phyloP scores from a whole-genome alignment of 2,329 filamentous ascomycete species.

The Neocucurbitaria cava region DNA sequence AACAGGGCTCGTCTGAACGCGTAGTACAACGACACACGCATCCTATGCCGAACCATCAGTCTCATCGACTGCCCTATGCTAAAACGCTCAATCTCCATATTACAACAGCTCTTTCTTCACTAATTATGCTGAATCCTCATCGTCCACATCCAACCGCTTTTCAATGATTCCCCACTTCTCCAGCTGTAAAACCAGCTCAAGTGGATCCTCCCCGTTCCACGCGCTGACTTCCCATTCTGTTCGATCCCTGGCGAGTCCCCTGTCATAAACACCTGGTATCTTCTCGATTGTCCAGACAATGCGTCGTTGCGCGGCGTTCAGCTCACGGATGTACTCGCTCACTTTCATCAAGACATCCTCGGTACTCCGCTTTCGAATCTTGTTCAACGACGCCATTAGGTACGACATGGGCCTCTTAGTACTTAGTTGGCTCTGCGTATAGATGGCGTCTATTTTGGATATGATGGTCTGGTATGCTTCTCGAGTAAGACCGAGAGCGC shows the following conservation, averaged over 20 bases:
- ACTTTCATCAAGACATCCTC: conserved; percentile 25
- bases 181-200: conserved; percentile 30
- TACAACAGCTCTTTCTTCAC: neutral
- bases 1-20: neutral
- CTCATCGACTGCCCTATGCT: neutral
- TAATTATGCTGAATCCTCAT: conserved; percentile 22
- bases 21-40: neutral
- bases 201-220: conserved; percentile 31
- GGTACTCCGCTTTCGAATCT: conserved; percentile 18
- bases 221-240: conserved; percentile 36
- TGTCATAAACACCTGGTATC: conserved; percentile 30
- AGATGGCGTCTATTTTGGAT: conserved; percentile 23
- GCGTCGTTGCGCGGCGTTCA: conserved; percentile 24
- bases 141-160: conserved; percentile 24
- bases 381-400: conserved; percentile 13
- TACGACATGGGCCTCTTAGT: conserved; percentile 7
- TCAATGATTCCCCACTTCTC: conserved; percentile 35
- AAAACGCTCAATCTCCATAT: neutral
- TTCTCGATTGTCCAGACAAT: conserved; percentile 36
- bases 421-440: conserved; percentile 3
- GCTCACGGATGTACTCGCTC: conserved; percentile 26
- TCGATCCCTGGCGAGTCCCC: conserved; percentile 16
- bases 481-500: conserved; percentile 25
- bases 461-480: conserved; percentile 21
- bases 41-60: neutral